Conservation (phyloP, 2,329 filamentous ascomycete genomes). For the Escovopsis sp. region DNA sequence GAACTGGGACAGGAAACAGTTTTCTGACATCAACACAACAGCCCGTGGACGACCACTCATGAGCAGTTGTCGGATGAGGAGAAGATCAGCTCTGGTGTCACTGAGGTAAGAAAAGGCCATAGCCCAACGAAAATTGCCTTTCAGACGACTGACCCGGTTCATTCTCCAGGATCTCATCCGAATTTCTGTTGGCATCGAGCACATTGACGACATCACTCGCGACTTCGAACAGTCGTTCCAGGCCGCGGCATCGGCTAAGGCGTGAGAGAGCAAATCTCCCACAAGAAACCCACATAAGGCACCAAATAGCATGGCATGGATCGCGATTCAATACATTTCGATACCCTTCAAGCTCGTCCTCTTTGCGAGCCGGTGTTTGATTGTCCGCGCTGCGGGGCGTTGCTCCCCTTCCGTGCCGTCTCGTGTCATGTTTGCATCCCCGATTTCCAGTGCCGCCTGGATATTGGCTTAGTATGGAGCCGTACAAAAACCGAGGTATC, state of each 20-base stretch:
- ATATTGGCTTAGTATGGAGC: too few species aligned
- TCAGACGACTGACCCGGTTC: background rate
- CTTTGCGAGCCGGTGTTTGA: too few species aligned
- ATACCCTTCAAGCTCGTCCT: too few species aligned
- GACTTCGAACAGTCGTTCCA: constrained; percentile 89
- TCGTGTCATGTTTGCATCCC: too few species aligned
- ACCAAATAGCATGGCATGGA: too few species aligned
- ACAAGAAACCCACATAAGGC: too few species aligned
- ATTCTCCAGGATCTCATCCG: constrained; percentile 62
- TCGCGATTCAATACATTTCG: too few species aligned
- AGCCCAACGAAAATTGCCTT: background rate
- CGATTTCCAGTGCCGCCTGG: too few species aligned
- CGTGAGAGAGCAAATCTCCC: too few species aligned
- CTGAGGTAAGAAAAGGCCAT: constrained; percentile 38
- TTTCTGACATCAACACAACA: constrained; percentile 6
- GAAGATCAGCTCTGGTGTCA: constrained; percentile 66
- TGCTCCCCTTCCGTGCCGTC: too few species aligned
- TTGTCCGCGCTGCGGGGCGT: too few species aligned
- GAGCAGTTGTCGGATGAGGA: constrained; percentile 80
- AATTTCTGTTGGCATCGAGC: constrained; percentile 89
- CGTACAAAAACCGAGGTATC: too few species aligned
- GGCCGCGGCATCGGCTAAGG: constrained; percentile 23
- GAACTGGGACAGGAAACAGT: background rate
- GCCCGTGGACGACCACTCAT: constrained; percentile 86
- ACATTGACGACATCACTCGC: constrained; percentile 92